These are phyloP conservation scores for Tylopilus subfusipes DNA, from an alignment of 768 basidiomycete genomes.

Conservation along the genomic window DNA sequence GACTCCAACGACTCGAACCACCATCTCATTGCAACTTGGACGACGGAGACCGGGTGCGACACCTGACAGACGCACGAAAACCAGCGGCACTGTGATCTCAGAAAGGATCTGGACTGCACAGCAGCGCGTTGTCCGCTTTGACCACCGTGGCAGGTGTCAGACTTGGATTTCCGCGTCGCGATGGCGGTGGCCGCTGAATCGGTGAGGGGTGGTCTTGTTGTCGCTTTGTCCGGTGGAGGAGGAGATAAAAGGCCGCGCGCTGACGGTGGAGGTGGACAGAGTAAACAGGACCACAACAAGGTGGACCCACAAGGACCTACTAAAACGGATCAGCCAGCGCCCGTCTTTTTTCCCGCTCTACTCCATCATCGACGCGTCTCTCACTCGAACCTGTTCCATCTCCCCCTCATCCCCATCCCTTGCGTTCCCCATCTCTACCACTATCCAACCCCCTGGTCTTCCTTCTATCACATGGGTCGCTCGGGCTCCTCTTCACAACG, in stretches of 20 bases:
- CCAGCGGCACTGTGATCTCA: neutral
- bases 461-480: slow-evolving; percentile 21
- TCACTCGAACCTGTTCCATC: slow-evolving; percentile 18
- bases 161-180: neutral
- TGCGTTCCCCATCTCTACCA: slow-evolving; percentile 7
- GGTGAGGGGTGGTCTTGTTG: slow-evolving; percentile 14
- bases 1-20: no score
- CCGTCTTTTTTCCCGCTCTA: slow-evolving; percentile 24
- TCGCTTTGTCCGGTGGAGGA: slow-evolving; percentile 11
- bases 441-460: slow-evolving; percentile 1
- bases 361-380: slow-evolving; percentile 27
- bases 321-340: slow-evolving; percentile 25
- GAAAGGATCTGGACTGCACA: neutral
- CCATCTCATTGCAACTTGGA: no score
- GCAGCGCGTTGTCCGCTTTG: slow-evolving; percentile 12
- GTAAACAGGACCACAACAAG: slow-evolving; percentile 33
- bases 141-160: slow-evolving; percentile 8
- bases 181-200: slow-evolving; percentile 13
- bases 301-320: slow-evolving; percentile 36
- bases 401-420: slow-evolving; percentile 8
- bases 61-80: no score
- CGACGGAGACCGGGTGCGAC: no score
- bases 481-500: neutral
- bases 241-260: slow-evolving; percentile 6
- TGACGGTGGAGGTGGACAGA: slow-evolving; percentile 7